Evolutionary conservation across 2,329 filamentous ascomycete genomes (phyloP), one percentile per base, ranked within the genome.

Genomic region (Bipolaris cookei): DNA sequence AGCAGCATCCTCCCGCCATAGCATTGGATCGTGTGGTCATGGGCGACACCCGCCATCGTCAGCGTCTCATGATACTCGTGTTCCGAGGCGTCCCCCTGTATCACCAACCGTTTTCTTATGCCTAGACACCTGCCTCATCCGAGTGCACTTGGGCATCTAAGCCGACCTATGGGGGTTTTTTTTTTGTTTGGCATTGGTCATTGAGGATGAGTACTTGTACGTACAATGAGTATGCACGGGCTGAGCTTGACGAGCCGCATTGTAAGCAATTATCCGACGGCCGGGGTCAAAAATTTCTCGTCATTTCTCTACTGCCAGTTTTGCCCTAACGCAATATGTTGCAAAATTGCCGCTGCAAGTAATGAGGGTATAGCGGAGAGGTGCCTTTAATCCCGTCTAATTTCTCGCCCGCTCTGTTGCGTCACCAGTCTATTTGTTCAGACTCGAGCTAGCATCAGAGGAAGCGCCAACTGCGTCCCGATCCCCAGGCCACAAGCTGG

Each of bases 391-490:
- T 41, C 30, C 41, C 37, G 38, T 52, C 57, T 56, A 62, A 69
- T 66, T 34, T 64, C 56, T 54, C 47, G 52, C 60, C 65, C 64
- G 67, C 45, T 18, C 23, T 53, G 59, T 35, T 53, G 59, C 52
- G 54, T 35, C 59, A 56, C 50, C 43, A 61, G 32, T 23, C 56
- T 61, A 51, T 61, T 65, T 64, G 34, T 64, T 63, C 50, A 51
- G 28, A 56, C 59, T 52, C 67, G 62, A 63, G 64, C 63, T 65
- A 50, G 55, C 55, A 48, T 30, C 51, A 67, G 53, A 66, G 63
- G 61, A 70, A 62, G 58, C 51, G 58, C 64, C 62, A 59, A 59
- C 37, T 44, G 51, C 20, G 47, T 54, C 50, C 58, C 56, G 54
- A 60, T 50, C 59, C 53, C 64, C 54, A 63, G 56, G 60, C 52